Conservation (phyloP, 495 filamentous ascomycete species). For the Penicillium coffeae region DNA sequence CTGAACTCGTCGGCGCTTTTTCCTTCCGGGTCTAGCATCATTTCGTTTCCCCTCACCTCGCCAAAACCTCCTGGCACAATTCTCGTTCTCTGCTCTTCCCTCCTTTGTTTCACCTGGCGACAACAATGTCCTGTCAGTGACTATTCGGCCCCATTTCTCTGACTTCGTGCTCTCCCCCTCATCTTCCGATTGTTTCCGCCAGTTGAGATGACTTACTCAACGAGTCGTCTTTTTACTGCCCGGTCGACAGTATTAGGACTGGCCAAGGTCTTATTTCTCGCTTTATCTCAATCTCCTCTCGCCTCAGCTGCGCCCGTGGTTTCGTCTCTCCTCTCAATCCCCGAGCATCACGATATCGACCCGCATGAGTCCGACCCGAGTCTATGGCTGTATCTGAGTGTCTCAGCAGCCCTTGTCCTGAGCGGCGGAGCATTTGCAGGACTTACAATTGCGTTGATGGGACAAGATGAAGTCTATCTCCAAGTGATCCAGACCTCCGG, state of each 20-base stretch:
- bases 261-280: conserved; percentile 46
- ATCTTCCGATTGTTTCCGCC: background rate
- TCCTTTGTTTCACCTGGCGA: too few species aligned
- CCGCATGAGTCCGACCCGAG: conserved; percentile 38
- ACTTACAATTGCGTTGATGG: conserved; percentile 82
- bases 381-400: conserved; percentile 67
- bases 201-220: conserved; percentile 28
- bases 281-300: conserved; percentile 41
- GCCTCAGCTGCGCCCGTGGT: conserved; percentile 39
- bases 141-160: background rate
- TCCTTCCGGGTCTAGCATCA: background rate
- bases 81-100: background rate
- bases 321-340: conserved; percentile 11
- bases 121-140: background rate
- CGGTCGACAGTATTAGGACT: conserved; percentile 45
- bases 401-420: conserved; percentile 72
- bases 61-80: background rate
- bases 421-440: conserved; percentile 93
- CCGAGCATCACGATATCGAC: background rate
- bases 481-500: conserved; percentile 89
- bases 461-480: conserved; percentile 87
- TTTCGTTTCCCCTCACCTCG: background rate
- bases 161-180: background rate
- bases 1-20: too few species aligned
- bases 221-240: conserved; percentile 32